Evolutionary conservation across 208 protist species (phyloP), one percentile per base, ranked within the genome.

Genomic region (Naegleria gruberi): DNA sequence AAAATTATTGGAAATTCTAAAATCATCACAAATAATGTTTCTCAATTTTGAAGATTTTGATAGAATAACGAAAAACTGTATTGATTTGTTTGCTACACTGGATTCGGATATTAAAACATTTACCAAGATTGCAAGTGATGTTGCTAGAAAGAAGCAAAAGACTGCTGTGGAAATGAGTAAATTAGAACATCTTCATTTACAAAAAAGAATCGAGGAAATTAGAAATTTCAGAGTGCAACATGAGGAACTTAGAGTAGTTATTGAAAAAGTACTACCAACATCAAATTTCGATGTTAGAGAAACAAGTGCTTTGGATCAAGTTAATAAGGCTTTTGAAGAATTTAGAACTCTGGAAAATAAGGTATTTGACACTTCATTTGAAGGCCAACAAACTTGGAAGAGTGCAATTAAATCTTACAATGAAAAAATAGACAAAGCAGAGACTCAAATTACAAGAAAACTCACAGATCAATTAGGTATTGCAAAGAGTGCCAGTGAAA

Each of bases 401-500:
- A 88, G 73, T 4, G 92, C 93, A 0, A 23, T 94, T 0, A 91
- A 92, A 43, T 55, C 74, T 42, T 97, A 97, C 87, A 91, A 96
- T 44, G 89, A 40, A 30, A 92, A 92, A 86, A 93, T 97, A 6
- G 95, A 95, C 41, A 89, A 89, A 43, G 95, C 97, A 23, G 96
- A 97, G 89, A 87, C 91, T n/a, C 89, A 93, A 4, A 96, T 97
- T 84, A 96, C 91, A 0, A 57, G 65, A 2, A 91, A 90, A 47
- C 91, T 97, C 6, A 87, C 93, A 46, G 95, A 96, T 77, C 91
- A 92, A 91, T 92, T 97, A 17, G 93, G 91, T 4, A 91, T 90
- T 26, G 95, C 95, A 1, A 92, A 93, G 74, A 96, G 90, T 87
- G 94, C 96, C 4, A 95, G 92, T 74, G 96, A 97, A 89, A 97